Conservation (phyloP, 495 filamentous ascomycete genomes). For the Chaetomidium leptoderma region DNA sequence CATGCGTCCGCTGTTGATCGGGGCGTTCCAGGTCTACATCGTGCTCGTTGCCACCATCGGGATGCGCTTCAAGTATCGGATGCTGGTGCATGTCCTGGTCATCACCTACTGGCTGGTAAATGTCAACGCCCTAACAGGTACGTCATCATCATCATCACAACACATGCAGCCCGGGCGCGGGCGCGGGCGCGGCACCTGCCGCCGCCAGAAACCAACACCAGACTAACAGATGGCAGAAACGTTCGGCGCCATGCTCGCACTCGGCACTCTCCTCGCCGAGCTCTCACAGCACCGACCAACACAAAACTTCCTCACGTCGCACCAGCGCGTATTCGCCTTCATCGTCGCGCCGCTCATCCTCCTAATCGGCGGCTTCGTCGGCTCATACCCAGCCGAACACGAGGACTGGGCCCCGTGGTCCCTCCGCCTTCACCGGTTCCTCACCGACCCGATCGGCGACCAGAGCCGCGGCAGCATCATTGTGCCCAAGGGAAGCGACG, state of each 20-base stretch:
- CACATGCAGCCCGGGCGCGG: not conserved
- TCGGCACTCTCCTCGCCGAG: slow-evolving; percentile 59
- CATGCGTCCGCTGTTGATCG: slow-evolving; percentile 55
- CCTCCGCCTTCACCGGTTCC: slow-evolving; percentile 36
- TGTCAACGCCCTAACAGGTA: slow-evolving; percentile 33
- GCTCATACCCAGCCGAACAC: slow-evolving; percentile 58
- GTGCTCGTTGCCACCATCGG: slow-evolving; percentile 53
- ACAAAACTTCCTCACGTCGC: slow-evolving; percentile 46
- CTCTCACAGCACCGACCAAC: slow-evolving; percentile 52
- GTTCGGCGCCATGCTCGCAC: slow-evolving; percentile 57
- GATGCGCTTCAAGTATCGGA: slow-evolving; percentile 53
- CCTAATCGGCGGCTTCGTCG: slow-evolving; percentile 50
- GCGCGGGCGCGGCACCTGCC: not conserved
- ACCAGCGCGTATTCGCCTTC: slow-evolving; percentile 43
- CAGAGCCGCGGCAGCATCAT: slow-evolving; percentile 43
- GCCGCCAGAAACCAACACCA: not conserved
- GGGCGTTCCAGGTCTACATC: slow-evolving; percentile 60
- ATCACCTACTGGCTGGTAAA: slow-evolving; percentile 52
- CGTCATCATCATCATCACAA: not conserved
- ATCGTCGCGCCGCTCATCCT: slow-evolving; percentile 45
- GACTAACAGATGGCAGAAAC: slow-evolving; percentile 40
- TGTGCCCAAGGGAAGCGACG: slow-evolving; percentile 52
- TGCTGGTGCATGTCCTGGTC: slow-evolving; percentile 49
- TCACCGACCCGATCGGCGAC: slow-evolving; percentile 24
- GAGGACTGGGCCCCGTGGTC: slow-evolving; percentile 58